These are phyloP conservation scores for Globisporangium cederbergense DNA, from an alignment of 352 stramenopile genomes.

Conservation along the genomic window DNA sequence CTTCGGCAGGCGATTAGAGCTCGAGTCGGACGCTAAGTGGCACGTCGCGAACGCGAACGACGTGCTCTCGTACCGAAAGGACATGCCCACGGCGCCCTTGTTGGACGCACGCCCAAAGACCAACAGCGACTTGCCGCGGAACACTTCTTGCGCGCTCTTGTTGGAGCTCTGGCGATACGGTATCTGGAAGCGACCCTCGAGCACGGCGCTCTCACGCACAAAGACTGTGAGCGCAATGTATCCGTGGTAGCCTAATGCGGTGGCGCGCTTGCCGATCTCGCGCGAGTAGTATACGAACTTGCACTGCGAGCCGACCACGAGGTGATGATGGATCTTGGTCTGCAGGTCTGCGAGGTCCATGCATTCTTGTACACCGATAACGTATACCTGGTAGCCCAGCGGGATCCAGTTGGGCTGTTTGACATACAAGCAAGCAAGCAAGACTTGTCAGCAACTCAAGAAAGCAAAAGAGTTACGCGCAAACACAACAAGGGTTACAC, in stretches of 20 bases:
- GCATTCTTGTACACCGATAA: constrained; percentile 58
- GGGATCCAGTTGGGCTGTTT: constrained; percentile 64
- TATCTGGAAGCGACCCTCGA: constrained; percentile 66
- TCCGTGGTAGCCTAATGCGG: constrained; percentile 78
- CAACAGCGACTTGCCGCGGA: constrained; percentile 71
- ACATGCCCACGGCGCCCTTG: constrained; percentile 65
- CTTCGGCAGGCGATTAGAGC: constrained; percentile 38
- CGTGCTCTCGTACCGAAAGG: constrained; percentile 54
- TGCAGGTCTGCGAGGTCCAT: constrained; percentile 78
- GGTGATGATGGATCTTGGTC: constrained; percentile 58
- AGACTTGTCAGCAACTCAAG: not conserved
- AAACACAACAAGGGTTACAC: not conserved
- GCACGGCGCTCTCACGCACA: constrained; percentile 60
- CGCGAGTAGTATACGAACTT: constrained; percentile 77
- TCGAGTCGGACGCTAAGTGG: constrained; percentile 85
- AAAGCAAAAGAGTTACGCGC: not conserved
- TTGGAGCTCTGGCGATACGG: constrained; percentile 44
- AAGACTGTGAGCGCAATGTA: constrained; percentile 88
- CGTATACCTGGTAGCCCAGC: constrained; percentile 20
- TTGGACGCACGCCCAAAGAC: constrained; percentile 71
- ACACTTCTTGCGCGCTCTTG: constrained; percentile 71
- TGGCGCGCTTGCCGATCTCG: constrained; percentile 81
- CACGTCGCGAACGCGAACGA: constrained; percentile 73
- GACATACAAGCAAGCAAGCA: constrained; percentile 3
- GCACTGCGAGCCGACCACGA: constrained; percentile 41